phyloP scores from a whole-genome alignment of 2,329 filamentous ascomycete genomes.

The Aspergillus glaucus region DNA sequence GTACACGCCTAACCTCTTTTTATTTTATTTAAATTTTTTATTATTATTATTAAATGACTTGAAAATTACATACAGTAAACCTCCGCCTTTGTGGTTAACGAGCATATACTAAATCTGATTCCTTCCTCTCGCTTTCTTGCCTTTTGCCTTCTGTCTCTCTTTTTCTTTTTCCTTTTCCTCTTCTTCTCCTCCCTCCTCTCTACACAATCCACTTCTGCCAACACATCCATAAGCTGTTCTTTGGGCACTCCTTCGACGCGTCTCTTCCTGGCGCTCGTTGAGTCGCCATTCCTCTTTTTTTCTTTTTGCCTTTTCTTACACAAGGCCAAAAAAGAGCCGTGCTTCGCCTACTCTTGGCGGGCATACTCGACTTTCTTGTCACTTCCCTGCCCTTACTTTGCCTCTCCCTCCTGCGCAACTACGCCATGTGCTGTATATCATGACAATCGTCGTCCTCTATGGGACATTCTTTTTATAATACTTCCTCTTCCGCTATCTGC shows the following conservation, averaged over 20 bases:
- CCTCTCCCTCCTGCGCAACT: slow-evolving; percentile 11
- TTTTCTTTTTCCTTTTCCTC: slow-evolving; percentile 1
- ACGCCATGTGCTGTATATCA: slow-evolving; percentile 36
- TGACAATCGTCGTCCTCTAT: slow-evolving; percentile 34
- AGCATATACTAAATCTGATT: slow-evolving; percentile 1
- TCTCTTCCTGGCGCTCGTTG: slow-evolving; percentile 24
- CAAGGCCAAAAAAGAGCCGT: slow-evolving; percentile 16
- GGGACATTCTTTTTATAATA: slow-evolving; percentile 22
- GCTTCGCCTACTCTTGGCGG: slow-evolving; percentile 14
- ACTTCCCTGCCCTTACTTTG: slow-evolving; percentile 7
- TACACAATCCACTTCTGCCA: slow-evolving; percentile 11
- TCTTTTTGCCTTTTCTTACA: slow-evolving; percentile 8
- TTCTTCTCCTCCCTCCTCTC: slow-evolving; percentile 10
- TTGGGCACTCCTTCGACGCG: slow-evolving; percentile 17
- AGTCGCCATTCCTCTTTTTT: slow-evolving; percentile 14
- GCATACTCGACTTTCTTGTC: slow-evolving; percentile 13
- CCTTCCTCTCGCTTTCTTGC: slow-evolving; percentile 7
- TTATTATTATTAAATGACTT: slow-evolving; percentile 1
- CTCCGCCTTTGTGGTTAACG: too few species aligned
- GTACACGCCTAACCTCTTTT: too few species aligned
- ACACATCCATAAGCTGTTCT: slow-evolving; percentile 13
- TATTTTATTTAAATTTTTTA: slow-evolving; percentile 7
- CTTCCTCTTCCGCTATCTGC: slow-evolving; percentile 13
- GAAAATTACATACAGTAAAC: slow-evolving; percentile 5
- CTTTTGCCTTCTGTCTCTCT: not conserved